phyloP scores from a whole-genome alignment of 2,329 filamentous ascomycete species.

The Sarocladium strictum region DNA sequence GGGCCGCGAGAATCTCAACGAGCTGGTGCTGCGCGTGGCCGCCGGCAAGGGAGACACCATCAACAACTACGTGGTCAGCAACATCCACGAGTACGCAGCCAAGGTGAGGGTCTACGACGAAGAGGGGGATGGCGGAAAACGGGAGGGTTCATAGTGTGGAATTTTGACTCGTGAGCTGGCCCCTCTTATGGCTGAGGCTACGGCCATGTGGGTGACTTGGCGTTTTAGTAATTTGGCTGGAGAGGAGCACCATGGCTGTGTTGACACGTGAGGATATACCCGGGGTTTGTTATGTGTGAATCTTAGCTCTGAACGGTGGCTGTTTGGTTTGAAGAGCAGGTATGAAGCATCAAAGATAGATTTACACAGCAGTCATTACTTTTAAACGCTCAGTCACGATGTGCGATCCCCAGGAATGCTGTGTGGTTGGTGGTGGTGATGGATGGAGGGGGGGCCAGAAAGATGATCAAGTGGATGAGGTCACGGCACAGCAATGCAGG shows the following conservation, averaged over 20 bases:
- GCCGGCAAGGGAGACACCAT: slow-evolving; percentile 80
- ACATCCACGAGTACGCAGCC: slow-evolving; percentile 75
- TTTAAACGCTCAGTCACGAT: too few relatives aligned
- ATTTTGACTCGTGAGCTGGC: neutral
- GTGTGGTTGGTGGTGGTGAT: neutral
- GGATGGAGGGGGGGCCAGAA: neutral
- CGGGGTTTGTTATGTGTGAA: neutral
- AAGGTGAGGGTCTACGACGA: slow-evolving; percentile 80
- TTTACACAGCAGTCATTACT: slow-evolving; percentile 5
- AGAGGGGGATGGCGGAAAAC: slow-evolving; percentile 16
- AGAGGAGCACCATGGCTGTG: neutral
- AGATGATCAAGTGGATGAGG: slow-evolving; percentile 5
- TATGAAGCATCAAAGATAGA: neutral
- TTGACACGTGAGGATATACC: slow-evolving; percentile 5
- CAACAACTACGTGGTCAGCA: slow-evolving; percentile 69
- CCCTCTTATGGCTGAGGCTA: neutral
- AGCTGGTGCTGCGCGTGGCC: slow-evolving; percentile 79
- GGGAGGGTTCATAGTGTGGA: slow-evolving; percentile 3
- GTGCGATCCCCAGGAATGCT: neutral
- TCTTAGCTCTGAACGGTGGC: neutral
- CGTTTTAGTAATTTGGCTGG: slow-evolving; percentile 1
- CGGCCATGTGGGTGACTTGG: neutral
- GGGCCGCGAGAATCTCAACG: slow-evolving; percentile 81
- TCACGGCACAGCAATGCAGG: neutral
- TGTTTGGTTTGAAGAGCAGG: neutral